phyloP scores from a whole-genome alignment of 2,329 filamentous ascomycete species.

The Diaporthe citrichinensis region DNA sequence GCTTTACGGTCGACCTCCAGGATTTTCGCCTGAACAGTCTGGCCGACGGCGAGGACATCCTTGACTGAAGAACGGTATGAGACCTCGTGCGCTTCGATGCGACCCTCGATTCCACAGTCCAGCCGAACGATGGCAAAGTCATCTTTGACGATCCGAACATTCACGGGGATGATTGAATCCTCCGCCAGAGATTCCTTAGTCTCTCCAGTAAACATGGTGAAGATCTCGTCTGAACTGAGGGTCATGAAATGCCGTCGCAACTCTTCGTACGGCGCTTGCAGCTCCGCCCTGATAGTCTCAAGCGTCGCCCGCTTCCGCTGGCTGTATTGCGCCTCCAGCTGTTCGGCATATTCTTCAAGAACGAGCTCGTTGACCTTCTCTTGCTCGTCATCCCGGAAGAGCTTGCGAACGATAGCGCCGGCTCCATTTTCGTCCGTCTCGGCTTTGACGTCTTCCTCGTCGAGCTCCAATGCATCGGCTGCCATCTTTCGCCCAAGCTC shows the following conservation, averaged over 20 bases:
- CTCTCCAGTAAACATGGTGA: constrained; percentile 97
- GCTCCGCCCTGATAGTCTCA: constrained; percentile 94
- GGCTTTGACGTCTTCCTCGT: constrained; percentile 97
- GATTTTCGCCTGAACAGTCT: constrained; percentile 91
- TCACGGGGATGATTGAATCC: constrained; percentile 93
- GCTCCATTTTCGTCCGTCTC: constrained; percentile 92
- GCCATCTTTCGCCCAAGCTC: constrained; percentile 99
- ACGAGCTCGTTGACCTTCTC: constrained; percentile 97
- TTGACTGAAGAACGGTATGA: constrained; percentile 80
- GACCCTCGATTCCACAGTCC: constrained; percentile 93
- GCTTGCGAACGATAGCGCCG: constrained; percentile 91
- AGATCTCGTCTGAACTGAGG: constrained; percentile 83
- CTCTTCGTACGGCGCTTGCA: constrained; percentile 95
- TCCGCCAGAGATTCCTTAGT: constrained; percentile 86
- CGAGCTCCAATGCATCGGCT: constrained; percentile 93
- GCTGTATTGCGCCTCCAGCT: constrained; percentile 92
- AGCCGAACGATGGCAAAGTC: constrained; percentile 95
- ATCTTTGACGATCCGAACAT: constrained; percentile 88
- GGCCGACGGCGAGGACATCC: constrained; percentile 81
- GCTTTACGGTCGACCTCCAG: constrained; percentile 89
- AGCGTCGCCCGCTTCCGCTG: constrained; percentile 96
- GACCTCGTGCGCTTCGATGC: constrained; percentile 86
- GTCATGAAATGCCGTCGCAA: constrained; percentile 83
- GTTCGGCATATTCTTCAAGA: constrained; percentile 95
- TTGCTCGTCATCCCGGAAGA: constrained; percentile 94